Percentiles rank a stretch among this genome's conserved stretches.
phyloP scores from a whole-genome alignment of 2,329 filamentous ascomycete species.

The Sarocladium oryzae region DNA sequence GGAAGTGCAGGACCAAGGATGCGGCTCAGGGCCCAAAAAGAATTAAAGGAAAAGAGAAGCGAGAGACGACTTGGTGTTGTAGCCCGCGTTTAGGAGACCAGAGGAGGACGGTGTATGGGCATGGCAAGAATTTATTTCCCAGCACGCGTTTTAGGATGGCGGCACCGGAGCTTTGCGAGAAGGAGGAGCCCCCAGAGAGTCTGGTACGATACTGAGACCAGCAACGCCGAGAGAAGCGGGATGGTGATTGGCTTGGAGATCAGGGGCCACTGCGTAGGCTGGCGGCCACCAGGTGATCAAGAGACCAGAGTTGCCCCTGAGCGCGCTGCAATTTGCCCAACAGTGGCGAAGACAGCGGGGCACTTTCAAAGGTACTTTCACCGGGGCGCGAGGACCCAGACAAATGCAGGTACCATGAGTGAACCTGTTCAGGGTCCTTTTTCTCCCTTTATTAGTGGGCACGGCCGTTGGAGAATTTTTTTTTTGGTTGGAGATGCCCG shows the following conservation, averaged over 20 bases:
- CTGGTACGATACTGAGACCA: background rate
- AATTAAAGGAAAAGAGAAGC: background rate
- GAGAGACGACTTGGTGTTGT: background rate
- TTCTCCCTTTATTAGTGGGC: too few relatives aligned
- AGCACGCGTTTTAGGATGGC: background rate
- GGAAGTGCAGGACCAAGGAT: too few relatives aligned
- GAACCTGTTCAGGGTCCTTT: background rate
- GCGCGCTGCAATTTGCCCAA: background rate
- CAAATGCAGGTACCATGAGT: background rate
- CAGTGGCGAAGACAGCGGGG: conserved; percentile 4
- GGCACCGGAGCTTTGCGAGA: background rate
- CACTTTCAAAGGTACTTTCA: background rate
- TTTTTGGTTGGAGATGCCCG: too few relatives aligned
- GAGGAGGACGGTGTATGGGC: conserved; percentile 3
- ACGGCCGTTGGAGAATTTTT: too few relatives aligned
- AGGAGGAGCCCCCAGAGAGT: background rate
- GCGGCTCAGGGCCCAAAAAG: too few relatives aligned
- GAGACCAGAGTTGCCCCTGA: background rate
- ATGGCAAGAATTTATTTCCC: conserved; percentile 7
- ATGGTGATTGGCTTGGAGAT: conserved; percentile 1
- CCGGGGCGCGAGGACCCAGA: background rate
- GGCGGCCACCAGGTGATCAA: background rate
- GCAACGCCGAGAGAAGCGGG: background rate
- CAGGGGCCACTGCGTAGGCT: conserved; percentile 5
- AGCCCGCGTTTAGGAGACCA: background rate